phyloP scores from a whole-genome alignment of 2,329 filamentous ascomycete species.

The Sporothrix brasiliensis region DNA sequence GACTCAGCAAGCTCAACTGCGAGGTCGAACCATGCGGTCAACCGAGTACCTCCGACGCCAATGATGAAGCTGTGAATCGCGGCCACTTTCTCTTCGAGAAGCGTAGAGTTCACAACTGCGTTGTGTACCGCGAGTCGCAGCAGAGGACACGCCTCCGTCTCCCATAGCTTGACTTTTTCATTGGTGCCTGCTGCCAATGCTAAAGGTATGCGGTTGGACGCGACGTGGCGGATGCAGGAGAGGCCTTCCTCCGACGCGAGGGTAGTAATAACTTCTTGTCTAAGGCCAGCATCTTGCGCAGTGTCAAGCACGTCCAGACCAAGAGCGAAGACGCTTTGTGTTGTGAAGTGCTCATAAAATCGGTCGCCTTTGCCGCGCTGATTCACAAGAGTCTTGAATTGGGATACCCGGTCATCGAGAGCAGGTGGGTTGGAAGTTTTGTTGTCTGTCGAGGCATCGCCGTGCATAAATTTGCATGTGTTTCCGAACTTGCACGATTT shows the following conservation, averaged over 20 bases:
- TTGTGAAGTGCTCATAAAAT: neutral
- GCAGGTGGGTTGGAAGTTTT: neutral
- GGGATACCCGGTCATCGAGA: neutral
- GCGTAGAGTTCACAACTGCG: constrained; percentile 44
- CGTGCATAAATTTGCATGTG: constrained; percentile 20
- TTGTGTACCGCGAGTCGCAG: constrained; percentile 45
- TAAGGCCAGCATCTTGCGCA: neutral
- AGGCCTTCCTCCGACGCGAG: constrained; percentile 29
- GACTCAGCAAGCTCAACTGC: constrained; percentile 32
- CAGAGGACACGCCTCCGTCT: constrained; percentile 35
- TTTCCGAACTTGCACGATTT: constrained; percentile 11
- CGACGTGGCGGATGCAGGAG: constrained; percentile 22
- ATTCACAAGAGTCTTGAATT: constrained; percentile 16
- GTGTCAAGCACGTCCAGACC: constrained; percentile 26
- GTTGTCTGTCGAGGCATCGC: neutral
- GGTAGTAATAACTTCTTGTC: constrained; percentile 9
- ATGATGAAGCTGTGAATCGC: constrained; percentile 44
- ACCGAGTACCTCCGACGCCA: constrained; percentile 42
- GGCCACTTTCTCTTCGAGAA: constrained; percentile 47
- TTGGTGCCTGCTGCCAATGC: neutral
- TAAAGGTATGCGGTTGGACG: constrained; percentile 5
- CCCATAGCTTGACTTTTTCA: constrained; percentile 26
- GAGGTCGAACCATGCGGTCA: constrained; percentile 43
- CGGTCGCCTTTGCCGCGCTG: too few species aligned
- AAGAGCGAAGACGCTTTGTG: constrained; percentile 13